phyloP scores from a whole-genome alignment of 176 grass and related monocot species.

The Raddia guianensis region DNA sequence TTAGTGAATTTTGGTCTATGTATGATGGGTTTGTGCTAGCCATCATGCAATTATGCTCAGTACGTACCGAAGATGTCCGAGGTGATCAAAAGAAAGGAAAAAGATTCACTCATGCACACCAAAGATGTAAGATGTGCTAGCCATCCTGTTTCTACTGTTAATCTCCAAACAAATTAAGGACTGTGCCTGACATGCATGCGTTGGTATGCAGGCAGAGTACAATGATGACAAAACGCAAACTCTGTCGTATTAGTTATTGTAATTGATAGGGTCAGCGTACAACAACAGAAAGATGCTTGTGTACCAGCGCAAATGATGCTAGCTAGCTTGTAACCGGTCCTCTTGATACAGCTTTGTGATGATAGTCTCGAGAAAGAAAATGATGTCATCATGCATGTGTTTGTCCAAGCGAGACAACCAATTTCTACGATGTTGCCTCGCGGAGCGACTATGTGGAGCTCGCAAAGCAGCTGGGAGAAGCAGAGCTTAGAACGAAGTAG shows the following conservation, averaged over 20 bases:
- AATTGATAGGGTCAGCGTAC: slow-evolving; percentile 7
- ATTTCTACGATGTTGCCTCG: too few relatives aligned
- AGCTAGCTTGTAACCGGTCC: neutral
- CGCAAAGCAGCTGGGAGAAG: too few relatives aligned
- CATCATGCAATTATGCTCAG: neutral
- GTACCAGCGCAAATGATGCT: neutral
- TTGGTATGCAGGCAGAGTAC: slow-evolving; percentile 16
- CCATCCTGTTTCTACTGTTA: neutral
- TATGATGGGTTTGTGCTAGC: too few relatives aligned
- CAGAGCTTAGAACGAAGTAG: too few relatives aligned
- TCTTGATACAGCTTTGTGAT: neutral
- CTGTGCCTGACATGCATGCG: neutral
- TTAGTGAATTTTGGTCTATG: too few relatives aligned
- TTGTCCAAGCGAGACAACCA: too few relatives aligned
- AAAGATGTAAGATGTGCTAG: neutral
- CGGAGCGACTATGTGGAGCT: too few relatives aligned
- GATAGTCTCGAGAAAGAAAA: neutral
- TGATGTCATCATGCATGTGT: neutral
- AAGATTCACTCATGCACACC: neutral
- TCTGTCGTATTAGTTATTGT: slow-evolving; percentile 4
- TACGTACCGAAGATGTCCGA: neutral
- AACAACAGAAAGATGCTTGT: neutral
- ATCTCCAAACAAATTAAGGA: neutral
- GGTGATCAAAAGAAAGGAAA: neutral
- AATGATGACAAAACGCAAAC: slow-evolving; percentile 21